A percentile compares a stretch with the other conserved stretches of the same genome.
Evolutionary conservation across 352 stramenopile genomes (phyloP).

Genomic region (Globisporangium nagaii): DNA sequence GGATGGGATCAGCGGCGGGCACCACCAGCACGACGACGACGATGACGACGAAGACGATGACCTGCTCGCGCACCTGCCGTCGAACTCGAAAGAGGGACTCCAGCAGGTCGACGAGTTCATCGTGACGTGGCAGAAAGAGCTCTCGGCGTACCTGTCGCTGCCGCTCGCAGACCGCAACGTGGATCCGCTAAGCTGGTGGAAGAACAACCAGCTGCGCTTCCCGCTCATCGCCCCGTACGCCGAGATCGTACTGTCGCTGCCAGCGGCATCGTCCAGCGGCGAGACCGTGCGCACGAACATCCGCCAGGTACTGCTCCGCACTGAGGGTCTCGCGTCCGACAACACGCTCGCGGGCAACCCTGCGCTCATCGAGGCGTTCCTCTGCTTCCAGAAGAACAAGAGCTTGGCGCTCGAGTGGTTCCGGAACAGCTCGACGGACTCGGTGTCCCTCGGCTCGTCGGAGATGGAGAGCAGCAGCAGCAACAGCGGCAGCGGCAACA

Average conservation of each 20-base stretch:
- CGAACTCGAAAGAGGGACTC: constrained; percentile 39
- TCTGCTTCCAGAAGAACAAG: constrained; percentile 85
- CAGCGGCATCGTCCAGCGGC: constrained; percentile 54
- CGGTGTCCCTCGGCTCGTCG: constrained; percentile 13
- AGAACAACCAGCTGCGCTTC: constrained; percentile 72
- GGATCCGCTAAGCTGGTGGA: constrained; percentile 73
- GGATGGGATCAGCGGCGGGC: constrained; percentile 3
- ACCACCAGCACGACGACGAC: constrained; percentile 18
- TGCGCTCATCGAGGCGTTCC: constrained; percentile 58
- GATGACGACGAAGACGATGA: constrained; percentile 73
- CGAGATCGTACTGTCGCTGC: constrained; percentile 68
- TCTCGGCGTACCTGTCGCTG: constrained; percentile 67
- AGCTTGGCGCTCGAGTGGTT: constrained; percentile 73
- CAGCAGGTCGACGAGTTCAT: constrained; percentile 45
- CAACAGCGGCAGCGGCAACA: constrained; percentile 10
- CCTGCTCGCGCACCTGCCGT: constrained; percentile 60
- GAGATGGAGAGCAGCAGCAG: constrained; percentile 24
- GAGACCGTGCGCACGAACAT: constrained; percentile 44
- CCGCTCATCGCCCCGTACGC: constrained; percentile 70
- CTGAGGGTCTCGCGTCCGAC: constrained; percentile 37
- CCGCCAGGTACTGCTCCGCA: constrained; percentile 50
- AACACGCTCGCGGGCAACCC: constrained; percentile 38
- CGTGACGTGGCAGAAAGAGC: constrained; percentile 68
- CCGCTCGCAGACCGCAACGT: constrained; percentile 69
- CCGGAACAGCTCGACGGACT: constrained; percentile 27